These are phyloP conservation scores for Chlamydomonas eustigma DNA, from an alignment of 139 green algal genomes.

Conservation along the genomic window DNA sequence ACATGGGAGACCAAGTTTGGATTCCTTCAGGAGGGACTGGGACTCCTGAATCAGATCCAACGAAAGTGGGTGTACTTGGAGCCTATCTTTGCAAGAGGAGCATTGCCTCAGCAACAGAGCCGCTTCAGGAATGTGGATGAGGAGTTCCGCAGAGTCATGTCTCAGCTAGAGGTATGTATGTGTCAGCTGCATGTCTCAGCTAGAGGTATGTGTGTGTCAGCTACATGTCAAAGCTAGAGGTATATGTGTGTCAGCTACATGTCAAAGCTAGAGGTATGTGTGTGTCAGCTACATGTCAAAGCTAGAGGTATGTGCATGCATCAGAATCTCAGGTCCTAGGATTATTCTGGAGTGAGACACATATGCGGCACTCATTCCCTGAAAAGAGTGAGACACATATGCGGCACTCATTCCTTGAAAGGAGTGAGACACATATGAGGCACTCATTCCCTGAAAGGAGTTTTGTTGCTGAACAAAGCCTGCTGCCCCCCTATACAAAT, in stretches of 20 bases:
- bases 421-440: no score
- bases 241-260: conserved; percentile 45
- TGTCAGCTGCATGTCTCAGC: conserved; percentile 46
- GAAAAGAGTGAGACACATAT: no score
- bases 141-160: conserved; percentile 68
- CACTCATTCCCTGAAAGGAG: no score
- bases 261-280: conserved; percentile 9
- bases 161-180: background rate
- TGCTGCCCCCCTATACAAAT: no score
- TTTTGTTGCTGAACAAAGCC: no score
- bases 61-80: conserved; percentile 82
- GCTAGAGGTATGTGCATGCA: no score
- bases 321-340: no score
- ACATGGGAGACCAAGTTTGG: conserved; percentile 60
- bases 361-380: no score
- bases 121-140: conserved; percentile 75
- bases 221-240: conserved; percentile 42
- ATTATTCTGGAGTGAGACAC: no score
- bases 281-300: no score
- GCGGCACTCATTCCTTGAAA: no score
- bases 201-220: conserved; percentile 4
- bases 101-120: conserved; percentile 63
- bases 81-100: conserved; percentile 75
- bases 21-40: conserved; percentile 54
- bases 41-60: conserved; percentile 66